These are phyloP conservation scores for Hypoxylon fuscum DNA, from an alignment of 495 filamentous ascomycete genomes.

Conservation along the genomic window DNA sequence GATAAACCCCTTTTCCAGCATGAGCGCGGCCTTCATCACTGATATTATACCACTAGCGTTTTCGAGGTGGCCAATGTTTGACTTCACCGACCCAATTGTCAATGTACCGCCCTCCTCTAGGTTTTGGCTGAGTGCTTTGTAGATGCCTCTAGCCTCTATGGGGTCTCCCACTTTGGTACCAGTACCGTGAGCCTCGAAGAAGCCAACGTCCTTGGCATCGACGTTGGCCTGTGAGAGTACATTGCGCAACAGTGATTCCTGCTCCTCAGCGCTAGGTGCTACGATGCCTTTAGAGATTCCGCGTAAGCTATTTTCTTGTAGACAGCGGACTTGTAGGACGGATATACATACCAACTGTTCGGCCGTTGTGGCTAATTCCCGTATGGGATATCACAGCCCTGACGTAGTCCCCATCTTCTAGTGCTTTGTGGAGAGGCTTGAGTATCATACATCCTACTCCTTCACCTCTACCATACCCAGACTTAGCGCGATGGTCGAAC, in stretches of 20 bases:
- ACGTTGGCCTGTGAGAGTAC: slow-evolving; percentile 39
- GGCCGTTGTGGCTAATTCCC: slow-evolving; percentile 65
- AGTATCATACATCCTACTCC: slow-evolving; percentile 56
- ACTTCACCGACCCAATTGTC: slow-evolving; percentile 65
- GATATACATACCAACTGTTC: slow-evolving; percentile 55
- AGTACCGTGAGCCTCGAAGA: slow-evolving; percentile 46
- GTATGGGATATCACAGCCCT: slow-evolving; percentile 63
- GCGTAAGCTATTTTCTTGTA: slow-evolving; percentile 5
- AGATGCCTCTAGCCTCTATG: slow-evolving; percentile 56
- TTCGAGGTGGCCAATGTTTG: slow-evolving; percentile 67
- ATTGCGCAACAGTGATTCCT: slow-evolving; percentile 43
- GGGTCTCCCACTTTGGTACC: slow-evolving; percentile 53
- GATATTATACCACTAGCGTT: slow-evolving; percentile 63
- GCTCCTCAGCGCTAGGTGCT: slow-evolving; percentile 60
- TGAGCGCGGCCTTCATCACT: slow-evolving; percentile 65
- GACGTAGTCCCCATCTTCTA: slow-evolving; percentile 63
- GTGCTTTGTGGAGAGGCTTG: slow-evolving; percentile 63
- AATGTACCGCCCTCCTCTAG: slow-evolving; percentile 45
- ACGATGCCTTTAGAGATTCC: slow-evolving; percentile 53
- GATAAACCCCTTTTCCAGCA: slow-evolving; percentile 63
- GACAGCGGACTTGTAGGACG: slow-evolving; percentile 39
- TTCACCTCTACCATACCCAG: slow-evolving; percentile 57
- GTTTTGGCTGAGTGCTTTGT: slow-evolving; percentile 48
- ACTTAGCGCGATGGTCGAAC: slow-evolving; percentile 54
- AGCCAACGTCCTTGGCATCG: slow-evolving; percentile 54